These are phyloP conservation scores for Sugiyamaella grinbergsii DNA, from an alignment of 1,139 yeast species.

Conservation along the genomic window DNA sequence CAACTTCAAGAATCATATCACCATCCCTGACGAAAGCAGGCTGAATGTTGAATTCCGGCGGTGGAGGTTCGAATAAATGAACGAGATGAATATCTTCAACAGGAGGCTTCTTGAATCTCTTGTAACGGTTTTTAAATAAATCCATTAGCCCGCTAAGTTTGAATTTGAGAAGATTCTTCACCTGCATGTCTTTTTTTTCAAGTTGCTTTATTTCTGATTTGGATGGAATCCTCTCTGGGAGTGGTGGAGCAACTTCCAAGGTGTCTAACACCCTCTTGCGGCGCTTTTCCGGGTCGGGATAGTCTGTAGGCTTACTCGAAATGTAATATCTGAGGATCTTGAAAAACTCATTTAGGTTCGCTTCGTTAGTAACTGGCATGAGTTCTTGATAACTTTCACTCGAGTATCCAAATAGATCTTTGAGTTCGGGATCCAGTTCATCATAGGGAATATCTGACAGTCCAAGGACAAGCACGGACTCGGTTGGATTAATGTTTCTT, in stretches of 20 bases:
- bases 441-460: slow-evolving; percentile 57
- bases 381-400: slow-evolving; percentile 48
- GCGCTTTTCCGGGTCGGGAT: slow-evolving; percentile 44
- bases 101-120: slow-evolving; percentile 85
- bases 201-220: slow-evolving; percentile 49
- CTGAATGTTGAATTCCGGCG: slow-evolving; percentile 33
- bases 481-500: slow-evolving; percentile 68
- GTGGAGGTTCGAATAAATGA: slow-evolving; percentile 57
- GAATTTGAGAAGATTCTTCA: slow-evolving; percentile 81
- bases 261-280: slow-evolving; percentile 46
- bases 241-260: slow-evolving; percentile 47
- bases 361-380: slow-evolving; percentile 45
- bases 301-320: slow-evolving; percentile 62
- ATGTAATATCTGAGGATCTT: slow-evolving; percentile 57
- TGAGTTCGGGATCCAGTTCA: slow-evolving; percentile 42
- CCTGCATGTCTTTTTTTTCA: slow-evolving; percentile 73
- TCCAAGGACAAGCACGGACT: slow-evolving; percentile 76
- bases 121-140: slow-evolving; percentile 79
- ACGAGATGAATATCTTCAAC: slow-evolving; percentile 73
- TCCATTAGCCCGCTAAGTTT: slow-evolving; percentile 90
- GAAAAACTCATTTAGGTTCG: slow-evolving; percentile 59
- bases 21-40: slow-evolving; percentile 59
- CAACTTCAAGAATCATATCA: slow-evolving; percentile 75
- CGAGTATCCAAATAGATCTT: slow-evolving; percentile 57
- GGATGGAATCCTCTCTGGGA: slow-evolving; percentile 32